Percentiles rank a stretch among this genome's conserved stretches.
phyloP scores from a whole-genome alignment of 306 rosid genomes.

The Cucumis hystrix region DNA sequence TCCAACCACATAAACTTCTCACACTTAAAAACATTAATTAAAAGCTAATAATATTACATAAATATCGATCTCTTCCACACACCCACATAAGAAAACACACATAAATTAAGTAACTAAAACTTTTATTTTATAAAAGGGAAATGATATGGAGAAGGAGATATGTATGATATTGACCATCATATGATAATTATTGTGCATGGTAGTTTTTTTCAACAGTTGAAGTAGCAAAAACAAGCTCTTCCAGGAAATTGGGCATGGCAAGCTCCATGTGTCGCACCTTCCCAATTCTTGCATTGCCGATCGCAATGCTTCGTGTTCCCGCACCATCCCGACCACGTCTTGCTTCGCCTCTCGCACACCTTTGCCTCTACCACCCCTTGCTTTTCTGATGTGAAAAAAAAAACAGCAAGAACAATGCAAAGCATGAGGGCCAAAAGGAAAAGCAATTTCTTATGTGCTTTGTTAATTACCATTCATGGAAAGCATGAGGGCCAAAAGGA shows the following conservation, averaged over 20 bases:
- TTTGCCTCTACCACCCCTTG: slow-evolving; percentile 12
- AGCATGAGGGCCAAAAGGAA: no score
- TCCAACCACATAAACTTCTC: neutral
- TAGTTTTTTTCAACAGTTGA: slow-evolving; percentile 1
- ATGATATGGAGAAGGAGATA: no score
- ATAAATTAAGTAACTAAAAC: neutral
- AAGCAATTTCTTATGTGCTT: no score
- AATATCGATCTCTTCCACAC: neutral
- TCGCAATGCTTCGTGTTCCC: slow-evolving; percentile 11
- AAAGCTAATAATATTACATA: neutral
- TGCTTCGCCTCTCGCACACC: slow-evolving; percentile 13
- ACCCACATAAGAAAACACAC: neutral
- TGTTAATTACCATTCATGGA: neutral
- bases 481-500: neutral
- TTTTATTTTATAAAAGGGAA: neutral
- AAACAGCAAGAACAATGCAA: no score
- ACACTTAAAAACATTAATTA: neutral
- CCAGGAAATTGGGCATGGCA: slow-evolving; percentile 18
- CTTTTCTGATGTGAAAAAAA: neutral
- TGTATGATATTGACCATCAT: no score
- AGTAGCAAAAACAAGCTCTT: slow-evolving; percentile 32
- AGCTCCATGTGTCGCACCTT: slow-evolving; percentile 20
- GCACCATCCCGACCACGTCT: slow-evolving; percentile 22
- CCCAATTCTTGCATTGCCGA: slow-evolving; percentile 18
- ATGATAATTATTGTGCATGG: neutral